Conservation (phyloP, 2,329 filamentous ascomycete genomes). For the Diaporthe sp. region DNA sequence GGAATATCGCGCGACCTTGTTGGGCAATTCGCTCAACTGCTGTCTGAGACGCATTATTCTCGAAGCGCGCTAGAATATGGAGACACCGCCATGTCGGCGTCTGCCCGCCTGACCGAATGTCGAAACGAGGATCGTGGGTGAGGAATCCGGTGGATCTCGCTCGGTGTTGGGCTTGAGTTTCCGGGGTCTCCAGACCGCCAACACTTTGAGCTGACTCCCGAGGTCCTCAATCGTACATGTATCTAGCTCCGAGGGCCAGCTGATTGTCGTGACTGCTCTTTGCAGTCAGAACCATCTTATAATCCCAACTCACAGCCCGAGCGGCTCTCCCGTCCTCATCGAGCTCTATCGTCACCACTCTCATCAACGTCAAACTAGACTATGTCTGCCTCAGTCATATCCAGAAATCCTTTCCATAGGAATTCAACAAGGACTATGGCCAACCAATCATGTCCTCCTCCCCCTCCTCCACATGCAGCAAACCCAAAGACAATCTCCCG, state of each 20-base stretch:
- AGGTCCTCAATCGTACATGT: background rate
- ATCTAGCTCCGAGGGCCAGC: background rate
- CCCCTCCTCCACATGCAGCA: background rate
- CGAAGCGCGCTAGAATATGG: conserved; percentile 21
- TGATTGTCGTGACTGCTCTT: conserved; percentile 15
- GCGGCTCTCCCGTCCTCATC: background rate
- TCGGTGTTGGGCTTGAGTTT: conserved; percentile 12
- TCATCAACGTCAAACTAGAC: background rate
- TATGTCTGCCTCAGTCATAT: conserved; percentile 16
- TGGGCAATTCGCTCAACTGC: conserved; percentile 1
- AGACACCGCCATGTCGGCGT: conserved; percentile 31
- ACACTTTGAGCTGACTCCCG: background rate
- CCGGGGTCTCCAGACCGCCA: conserved; percentile 26
- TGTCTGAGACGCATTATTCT: conserved; percentile 21
- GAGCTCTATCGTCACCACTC: background rate
- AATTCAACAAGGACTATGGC: conserved; percentile 7
- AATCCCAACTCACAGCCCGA: conserved; percentile 5
- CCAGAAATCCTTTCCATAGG: conserved; percentile 14
- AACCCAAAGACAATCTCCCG: background rate
- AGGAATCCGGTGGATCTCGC: conserved; percentile 18
- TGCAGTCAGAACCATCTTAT: background rate
- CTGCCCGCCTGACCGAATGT: conserved; percentile 18
- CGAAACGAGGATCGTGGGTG: conserved; percentile 17
- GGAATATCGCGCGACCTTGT: conserved; percentile 11
- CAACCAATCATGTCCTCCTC: background rate